Evolutionary conservation across 129 eudicot genomes (phyloP), one percentile per base, ranked within the genome.

Genomic region (Daucus carota): DNA sequence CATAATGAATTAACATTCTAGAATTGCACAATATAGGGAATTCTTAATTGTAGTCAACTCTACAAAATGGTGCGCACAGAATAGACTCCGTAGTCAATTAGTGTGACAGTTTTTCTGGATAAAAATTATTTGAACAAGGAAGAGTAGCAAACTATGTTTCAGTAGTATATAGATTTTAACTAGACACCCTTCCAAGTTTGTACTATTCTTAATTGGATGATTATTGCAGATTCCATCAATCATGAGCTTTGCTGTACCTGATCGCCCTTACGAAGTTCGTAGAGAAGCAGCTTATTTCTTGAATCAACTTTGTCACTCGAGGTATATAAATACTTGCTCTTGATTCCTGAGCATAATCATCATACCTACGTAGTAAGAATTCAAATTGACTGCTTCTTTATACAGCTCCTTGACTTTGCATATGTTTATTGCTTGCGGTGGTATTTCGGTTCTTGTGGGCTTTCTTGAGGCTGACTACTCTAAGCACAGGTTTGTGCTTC

Each of bases 391-490:
- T 59, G 54, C 65, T 78, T 74, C 71, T 81, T 77, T 65, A 38
- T 85, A 76, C 97, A 94, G 98, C 86, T 80, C 93, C 57, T 84
- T 87, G 88, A 94, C 97, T 31, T 84, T 94, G 87, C 98, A 94
- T 82, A 94, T 94, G 98, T 94, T 94, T 73, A 91, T 94, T 66
- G 96, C 98, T 72, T 90, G 97, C 75, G 93, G 97, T 36, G 98
- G 98, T 42, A 94, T 94, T 82, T 96, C 97, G 43, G 74, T 91
- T 80, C 87, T 94, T 52, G 98, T 94, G 83, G 93, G 97, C 80
- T 94, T 94, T 86, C 90, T 94, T 28, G 98, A 94, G 88, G 96
- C 98, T 83, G 97, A 94, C 88, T 94, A 91, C 91, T 96, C 93
- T 18, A 94, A 94, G 78, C 91, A 85, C 87, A 91, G 98, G 98